Base-by-base conservation (phyloP, 176 grass and related monocot genomes). In the Musa acuminata region DNA sequence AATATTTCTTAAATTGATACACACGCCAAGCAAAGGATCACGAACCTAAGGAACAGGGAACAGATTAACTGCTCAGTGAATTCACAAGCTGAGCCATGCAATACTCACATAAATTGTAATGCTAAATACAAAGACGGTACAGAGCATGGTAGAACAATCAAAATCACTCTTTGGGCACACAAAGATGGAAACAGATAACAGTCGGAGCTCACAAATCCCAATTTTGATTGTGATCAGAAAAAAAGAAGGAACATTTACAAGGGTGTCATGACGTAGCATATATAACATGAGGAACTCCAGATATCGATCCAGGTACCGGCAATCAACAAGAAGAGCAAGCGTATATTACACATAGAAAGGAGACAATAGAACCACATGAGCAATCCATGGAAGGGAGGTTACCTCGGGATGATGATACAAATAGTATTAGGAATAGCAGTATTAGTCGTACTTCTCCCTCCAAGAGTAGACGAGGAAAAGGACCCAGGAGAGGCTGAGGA, bases 361-460 rank as follows among this genome's bases (percentile, higher is more conserved):
- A 7, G 57, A 17, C 7, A 35, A 67, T 67, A 67, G 64, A 67
- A 29, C 16, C 64, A 67, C 64, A 67, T 14, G 64, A 29, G 7
- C 23, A 35, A 6, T 67, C 25, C 23, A 29, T 67, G 7, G 23
- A 3, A 8, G 13, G 23, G 3, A n/a, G 29, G 67, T 70, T 43
- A 70, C 67, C 67, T 51, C 50, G 27, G 35, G 11, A n/a, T 8
- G 14, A 43, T 43, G 35, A 43, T 43, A 43, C 35, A 43, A 43
- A 43, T 43, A 43, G 35, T 6, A 43, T 4, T 43, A 43, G 16
- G 19, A 25, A 2, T 19, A 50, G 50, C 51, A 6, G 8, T n/a
- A 70, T 87, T 67, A 87, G 62, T 87, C 85, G 52, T 87, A 87
- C 60, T 78, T 84, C 73, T 87, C 85, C 67, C 85, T 78, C 85